phyloP scores from a whole-genome alignment of 2,329 filamentous ascomycete genomes.

The Cytospora schulzeri region DNA sequence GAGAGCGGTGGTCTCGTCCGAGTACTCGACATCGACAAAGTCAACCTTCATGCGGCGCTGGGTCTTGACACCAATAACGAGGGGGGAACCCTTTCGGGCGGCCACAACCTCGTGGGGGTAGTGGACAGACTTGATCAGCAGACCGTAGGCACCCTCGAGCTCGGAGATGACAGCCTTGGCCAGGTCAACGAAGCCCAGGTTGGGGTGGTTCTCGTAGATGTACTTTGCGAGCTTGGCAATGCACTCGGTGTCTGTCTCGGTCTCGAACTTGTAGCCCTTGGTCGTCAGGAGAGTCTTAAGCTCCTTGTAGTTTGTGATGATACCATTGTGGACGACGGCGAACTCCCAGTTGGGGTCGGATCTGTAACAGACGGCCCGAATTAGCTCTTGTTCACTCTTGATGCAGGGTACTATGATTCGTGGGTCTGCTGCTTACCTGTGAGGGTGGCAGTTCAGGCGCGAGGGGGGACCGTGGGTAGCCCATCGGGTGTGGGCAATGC shows the following conservation, averaged over 20 bases:
- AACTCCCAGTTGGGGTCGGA: slow-evolving; percentile 97
- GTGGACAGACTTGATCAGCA: slow-evolving; percentile 97
- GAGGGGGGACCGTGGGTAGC: slow-evolving; percentile 96
- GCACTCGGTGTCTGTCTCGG: slow-evolving; percentile 98
- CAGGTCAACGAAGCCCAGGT: slow-evolving; percentile 93
- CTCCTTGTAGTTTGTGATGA: slow-evolving; percentile 99
- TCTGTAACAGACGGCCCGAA: slow-evolving; percentile 48
- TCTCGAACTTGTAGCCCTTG: slow-evolving; percentile 99
- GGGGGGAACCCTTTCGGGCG: slow-evolving; percentile 95
- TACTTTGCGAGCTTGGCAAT: slow-evolving; percentile 99
- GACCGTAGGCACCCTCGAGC: slow-evolving; percentile 95
- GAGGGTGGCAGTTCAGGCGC: slow-evolving; percentile 94
- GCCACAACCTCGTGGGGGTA: slow-evolving; percentile 98
- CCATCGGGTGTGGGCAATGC: slow-evolving; percentile 99
- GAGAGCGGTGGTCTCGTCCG: slow-evolving; percentile 79
- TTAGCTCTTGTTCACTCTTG: slow-evolving; percentile 15
- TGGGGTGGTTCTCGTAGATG: slow-evolving; percentile 91
- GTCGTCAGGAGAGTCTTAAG: slow-evolving; percentile 86
- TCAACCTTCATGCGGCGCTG: slow-evolving; percentile 99
- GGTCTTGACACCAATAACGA: slow-evolving; percentile 96
- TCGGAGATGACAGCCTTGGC: slow-evolving; percentile 98
- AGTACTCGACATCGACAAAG: slow-evolving; percentile 98
- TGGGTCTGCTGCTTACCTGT: slow-evolving; percentile 66
- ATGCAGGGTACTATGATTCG: background rate
- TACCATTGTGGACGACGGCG: slow-evolving; percentile 97